Conservation (phyloP, 306 rosid genomes). For the Hippophae rhamnoides region DNA sequence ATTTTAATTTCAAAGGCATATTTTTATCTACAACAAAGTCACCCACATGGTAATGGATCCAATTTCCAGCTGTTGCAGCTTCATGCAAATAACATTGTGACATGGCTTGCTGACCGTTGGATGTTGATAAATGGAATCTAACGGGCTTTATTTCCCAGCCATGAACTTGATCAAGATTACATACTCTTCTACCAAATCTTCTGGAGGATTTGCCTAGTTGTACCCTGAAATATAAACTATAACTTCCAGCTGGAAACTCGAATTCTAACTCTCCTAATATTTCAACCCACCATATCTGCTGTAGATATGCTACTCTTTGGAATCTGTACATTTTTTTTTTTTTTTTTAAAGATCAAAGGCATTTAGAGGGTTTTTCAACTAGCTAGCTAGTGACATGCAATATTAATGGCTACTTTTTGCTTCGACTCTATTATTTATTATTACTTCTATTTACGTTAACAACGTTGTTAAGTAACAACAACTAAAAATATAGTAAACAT, state of each 20-base stretch:
- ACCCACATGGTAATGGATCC: conserved; percentile 58
- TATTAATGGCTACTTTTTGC: no score
- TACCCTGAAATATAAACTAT: conserved; percentile 52
- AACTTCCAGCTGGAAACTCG: conserved; percentile 56
- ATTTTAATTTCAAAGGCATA: conserved; percentile 32
- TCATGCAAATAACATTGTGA: conserved; percentile 37
- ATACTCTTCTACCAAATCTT: conserved; percentile 46
- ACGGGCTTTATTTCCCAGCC: conserved; percentile 85
- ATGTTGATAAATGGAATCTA: conserved; percentile 52
- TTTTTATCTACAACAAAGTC: conserved; percentile 32
- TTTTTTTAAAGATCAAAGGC: no score
- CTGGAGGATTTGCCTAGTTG: conserved; percentile 57
- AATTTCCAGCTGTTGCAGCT: conserved; percentile 30
- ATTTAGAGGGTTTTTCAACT: no score
- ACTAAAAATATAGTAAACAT: no score
- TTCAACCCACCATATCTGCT: conserved; percentile 92
- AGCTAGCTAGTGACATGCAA: no score
- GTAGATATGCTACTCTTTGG: conserved; percentile 61
- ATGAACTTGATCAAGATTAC: conserved; percentile 53
- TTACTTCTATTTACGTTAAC: no score
- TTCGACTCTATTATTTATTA: no score
- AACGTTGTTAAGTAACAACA: no score
- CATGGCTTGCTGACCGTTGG: conserved; percentile 47
- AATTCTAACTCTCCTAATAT: conserved; percentile 61
- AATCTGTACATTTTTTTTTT: conserved; percentile 32